Base-by-base conservation (phyloP, 2,329 filamentous ascomycete genomes). In the Plenodomus lindquistii region DNA sequence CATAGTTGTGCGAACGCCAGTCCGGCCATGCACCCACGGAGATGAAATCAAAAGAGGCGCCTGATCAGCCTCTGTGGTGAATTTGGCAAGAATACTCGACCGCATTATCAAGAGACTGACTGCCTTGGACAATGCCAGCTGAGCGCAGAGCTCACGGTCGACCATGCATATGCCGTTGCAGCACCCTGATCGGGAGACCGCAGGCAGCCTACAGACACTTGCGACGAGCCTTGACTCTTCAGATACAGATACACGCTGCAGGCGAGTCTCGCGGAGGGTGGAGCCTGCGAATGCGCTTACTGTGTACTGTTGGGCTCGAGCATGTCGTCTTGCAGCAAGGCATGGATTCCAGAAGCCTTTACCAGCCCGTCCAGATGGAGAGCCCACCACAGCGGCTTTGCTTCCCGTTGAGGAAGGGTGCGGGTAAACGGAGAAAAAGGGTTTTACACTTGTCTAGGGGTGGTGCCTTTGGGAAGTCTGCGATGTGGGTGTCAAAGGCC, bases 331-430 rank as follows among this genome's bases (percentile, higher is more conserved):
- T 61, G 64, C 57, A 44, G 60, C 54, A 59, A 57, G 42, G 56
- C 52, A 56, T 55, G 55, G 47, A 59, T 70, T 70, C 68, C 63
- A 67, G 68, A 71, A 71, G 62, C 51, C 51, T 69, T 31, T 66
- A 54, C 50, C 43, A 50, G 50, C 40, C 50, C 44, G 52, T 58
- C 62, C 64, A 60, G 55, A 66, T 60, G 50, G 59, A 66, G 65
- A 42, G 46, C 51, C 53, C 57, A 63, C 63, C 43, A 52, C 62
- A 61, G 55, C 69, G 69, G 68, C 51, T 43, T 62, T 70, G 61
- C 38, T 66, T 21, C 68, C 67, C 36, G n/a, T 59, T 71, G 57
- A 52, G 59, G 68, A 38, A 29, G 41, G 35, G 20, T 52, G 59
- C 60, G 57, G 57, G 37, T 54, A 48, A 55, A 61, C 57, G 53